A percentile compares a stretch with the other conserved stretches of the same genome.
Evolutionary conservation across 2,329 filamentous ascomycete species (phyloP).

Genomic region (Ceratocystis huliohia): DNA sequence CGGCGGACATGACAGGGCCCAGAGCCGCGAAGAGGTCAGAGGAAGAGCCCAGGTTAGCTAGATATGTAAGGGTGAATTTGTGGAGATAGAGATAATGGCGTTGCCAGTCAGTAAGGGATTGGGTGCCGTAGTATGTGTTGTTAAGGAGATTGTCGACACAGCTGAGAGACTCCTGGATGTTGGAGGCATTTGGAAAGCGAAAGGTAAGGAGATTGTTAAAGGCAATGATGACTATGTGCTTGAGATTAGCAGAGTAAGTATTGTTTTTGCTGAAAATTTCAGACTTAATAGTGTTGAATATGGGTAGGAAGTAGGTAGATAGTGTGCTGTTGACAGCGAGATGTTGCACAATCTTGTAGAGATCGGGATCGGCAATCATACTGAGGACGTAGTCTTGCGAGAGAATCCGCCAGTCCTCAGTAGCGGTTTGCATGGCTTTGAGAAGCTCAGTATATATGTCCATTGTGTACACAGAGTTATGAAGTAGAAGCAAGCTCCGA

Average conservation of each 20-base stretch:
- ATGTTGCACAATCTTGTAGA: neutral
- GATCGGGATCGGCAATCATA: neutral
- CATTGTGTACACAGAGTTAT: slow-evolving; percentile 7
- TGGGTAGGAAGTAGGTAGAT: neutral
- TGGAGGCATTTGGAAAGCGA: neutral
- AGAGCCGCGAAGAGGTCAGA: neutral
- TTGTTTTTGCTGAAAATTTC: slow-evolving; percentile 11
- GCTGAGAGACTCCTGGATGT: neutral
- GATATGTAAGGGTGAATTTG: neutral
- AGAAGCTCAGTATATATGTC: slow-evolving; percentile 1
- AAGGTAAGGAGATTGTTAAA: neutral
- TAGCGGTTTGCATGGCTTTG: neutral
- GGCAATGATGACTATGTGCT: neutral
- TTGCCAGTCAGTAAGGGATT: neutral
- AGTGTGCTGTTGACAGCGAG: neutral
- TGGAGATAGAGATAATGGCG: neutral
- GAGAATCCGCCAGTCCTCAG: neutral
- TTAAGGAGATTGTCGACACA: neutral
- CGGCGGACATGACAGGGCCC: neutral
- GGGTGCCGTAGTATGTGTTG: neutral
- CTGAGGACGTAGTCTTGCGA: slow-evolving; percentile 5
- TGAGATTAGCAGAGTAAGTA: slow-evolving; percentile 1
- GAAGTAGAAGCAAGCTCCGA: neutral
- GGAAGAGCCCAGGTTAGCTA: neutral
- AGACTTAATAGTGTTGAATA: neutral